Conservation (phyloP, 345 rosid genomes). For the Salix suchowensis region DNA sequence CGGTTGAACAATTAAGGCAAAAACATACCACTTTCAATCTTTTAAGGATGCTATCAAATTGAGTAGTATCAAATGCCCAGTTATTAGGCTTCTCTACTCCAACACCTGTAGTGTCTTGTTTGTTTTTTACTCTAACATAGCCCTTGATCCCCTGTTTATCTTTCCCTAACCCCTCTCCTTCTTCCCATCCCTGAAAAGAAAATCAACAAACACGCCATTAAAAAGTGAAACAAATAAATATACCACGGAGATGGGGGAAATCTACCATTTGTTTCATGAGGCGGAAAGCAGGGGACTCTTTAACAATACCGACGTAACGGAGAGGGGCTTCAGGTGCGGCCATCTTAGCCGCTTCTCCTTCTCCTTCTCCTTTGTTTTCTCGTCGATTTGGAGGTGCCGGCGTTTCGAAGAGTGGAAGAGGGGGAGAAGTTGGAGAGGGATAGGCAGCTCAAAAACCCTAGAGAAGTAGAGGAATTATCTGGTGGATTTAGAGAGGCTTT, state of each 20-base stretch:
- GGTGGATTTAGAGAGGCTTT: constrained; percentile 1
- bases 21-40: constrained; percentile 81
- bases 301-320: constrained; percentile 70
- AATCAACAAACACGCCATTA: constrained; percentile 2
- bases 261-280: constrained; percentile 95
- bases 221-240: background rate
- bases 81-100: constrained; percentile 84
- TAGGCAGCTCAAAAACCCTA: background rate
- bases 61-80: constrained; percentile 96
- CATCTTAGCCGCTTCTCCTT: constrained; percentile 38
- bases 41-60: constrained; percentile 87
- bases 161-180: constrained; percentile 98
- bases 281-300: constrained; percentile 85
- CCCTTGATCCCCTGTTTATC: constrained; percentile 98
- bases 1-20: background rate
- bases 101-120: constrained; percentile 85
- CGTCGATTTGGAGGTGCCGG: constrained; percentile 1
- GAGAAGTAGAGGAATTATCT: background rate
- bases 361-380: constrained; percentile 5
- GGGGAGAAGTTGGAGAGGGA: background rate
- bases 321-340: constrained; percentile 90
- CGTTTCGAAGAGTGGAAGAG: background rate
- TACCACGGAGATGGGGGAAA: background rate
- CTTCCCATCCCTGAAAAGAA: constrained; percentile 82
- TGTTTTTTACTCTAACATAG: constrained; percentile 76